phyloP scores from a whole-genome alignment of 192 early-diverging fungal genomes.

The Paraglomus occultum region DNA sequence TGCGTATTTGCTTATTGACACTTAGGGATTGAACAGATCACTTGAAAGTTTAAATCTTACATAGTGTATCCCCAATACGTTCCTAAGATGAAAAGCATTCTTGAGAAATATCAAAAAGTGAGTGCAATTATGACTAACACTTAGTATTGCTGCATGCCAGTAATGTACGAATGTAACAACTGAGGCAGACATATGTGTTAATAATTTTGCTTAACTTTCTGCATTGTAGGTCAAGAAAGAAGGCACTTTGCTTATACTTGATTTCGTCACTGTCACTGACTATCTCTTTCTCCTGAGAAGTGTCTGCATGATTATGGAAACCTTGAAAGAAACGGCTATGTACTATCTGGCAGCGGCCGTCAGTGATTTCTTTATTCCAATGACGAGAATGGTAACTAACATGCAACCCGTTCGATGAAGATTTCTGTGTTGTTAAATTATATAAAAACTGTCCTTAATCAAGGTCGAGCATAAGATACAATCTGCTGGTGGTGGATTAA shows the following conservation, averaged over 20 bases:
- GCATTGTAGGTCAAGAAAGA: slow-evolving; percentile 52
- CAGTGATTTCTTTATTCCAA: slow-evolving; percentile 97
- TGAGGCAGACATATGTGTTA: not conserved
- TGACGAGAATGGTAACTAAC: slow-evolving; percentile 73
- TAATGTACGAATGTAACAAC: too few relatives aligned
- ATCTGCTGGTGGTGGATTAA: slow-evolving; percentile 80
- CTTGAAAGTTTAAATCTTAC: not conserved
- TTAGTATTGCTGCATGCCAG: too few relatives aligned
- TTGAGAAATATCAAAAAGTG: slow-evolving; percentile 66
- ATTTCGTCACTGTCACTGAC: slow-evolving; percentile 88
- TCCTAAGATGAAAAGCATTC: slow-evolving; percentile 60
- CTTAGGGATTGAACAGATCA: too few relatives aligned
- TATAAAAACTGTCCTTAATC: not conserved
- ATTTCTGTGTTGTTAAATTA: not conserved
- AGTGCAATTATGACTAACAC: slow-evolving; percentile 1
- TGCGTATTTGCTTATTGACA: not conserved
- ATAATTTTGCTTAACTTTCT: slow-evolving; percentile 7
- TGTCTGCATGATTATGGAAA: slow-evolving; percentile 65
- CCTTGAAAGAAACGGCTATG: slow-evolving; percentile 71
- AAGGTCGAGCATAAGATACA: slow-evolving; percentile 96
- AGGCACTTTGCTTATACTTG: slow-evolving; percentile 70
- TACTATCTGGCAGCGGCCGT: slow-evolving; percentile 98
- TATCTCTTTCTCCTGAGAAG: slow-evolving; percentile 89
- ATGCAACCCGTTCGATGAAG: not conserved
- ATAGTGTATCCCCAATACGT: slow-evolving; percentile 69